Evolutionary conservation across 2,329 filamentous ascomycete genomes (phyloP), one percentile per base, ranked within the genome.

Genomic region (Pezicula rhizophila): DNA sequence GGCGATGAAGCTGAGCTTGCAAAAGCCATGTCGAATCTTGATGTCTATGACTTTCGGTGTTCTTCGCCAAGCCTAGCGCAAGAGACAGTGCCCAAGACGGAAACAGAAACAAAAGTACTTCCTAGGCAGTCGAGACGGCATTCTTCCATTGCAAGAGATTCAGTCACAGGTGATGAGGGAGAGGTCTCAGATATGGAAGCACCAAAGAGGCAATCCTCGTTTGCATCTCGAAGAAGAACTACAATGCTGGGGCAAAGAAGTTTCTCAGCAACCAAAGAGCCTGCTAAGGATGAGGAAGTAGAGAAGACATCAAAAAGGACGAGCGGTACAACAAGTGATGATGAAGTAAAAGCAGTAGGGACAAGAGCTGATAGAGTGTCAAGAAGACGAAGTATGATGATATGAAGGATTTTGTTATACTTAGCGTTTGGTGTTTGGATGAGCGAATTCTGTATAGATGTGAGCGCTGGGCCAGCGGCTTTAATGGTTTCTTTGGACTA

Each of bases 361-460:
- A 51, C 57, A n/a, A 59, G 62, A 46, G 54, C 52, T 42, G 62
- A 64, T 18, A 57, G 63, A 28, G 54, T 63, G 12, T 54, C 57
- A 41, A 54, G 64, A 39, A 61, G 64, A 45, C 57, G 60, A 51
- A 66, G 64, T 45, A 66, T 64, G 64, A 65, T 66, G 62, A 52
- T 64, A 64, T 66, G 59, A 64, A 42, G 12, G 15, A 23, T 52
- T 46, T 38, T 23, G 48, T 40, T 37, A 53, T 39, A 50, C 43
- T 38, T 11, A 26, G 38, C 37, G 51, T 54, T 52, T 44, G 38
- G 45, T 38, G 51, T 31, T 58, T 54, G 55, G 57, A 47, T 52
- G 52, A 46, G 54, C 20, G 40, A 28, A 49, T 59, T 54, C 42
- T 49, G 39, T 53, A 50, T 53, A 48, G 25, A 28, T 45, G 48